A percentile compares a stretch with the other conserved stretches of the same genome.
Conservation (phyloP, 2,329 filamentous ascomycete species). For the Conoideocrella luteorostrata region DNA sequence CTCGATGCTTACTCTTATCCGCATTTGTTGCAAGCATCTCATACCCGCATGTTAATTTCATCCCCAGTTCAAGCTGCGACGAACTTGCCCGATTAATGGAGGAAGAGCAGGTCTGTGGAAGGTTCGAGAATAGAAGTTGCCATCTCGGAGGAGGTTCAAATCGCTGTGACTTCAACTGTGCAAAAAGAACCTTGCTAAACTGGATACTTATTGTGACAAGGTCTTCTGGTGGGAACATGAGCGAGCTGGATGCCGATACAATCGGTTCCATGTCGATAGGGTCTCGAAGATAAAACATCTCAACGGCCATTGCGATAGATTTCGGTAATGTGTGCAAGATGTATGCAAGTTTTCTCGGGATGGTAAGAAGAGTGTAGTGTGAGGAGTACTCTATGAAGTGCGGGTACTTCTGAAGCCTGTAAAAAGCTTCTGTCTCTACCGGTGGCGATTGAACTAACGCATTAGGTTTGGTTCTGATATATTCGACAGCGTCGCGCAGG, state of each 20-base stretch:
- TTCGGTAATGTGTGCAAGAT: slow-evolving; percentile 70
- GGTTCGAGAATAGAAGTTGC: slow-evolving; percentile 27
- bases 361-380: slow-evolving; percentile 66
- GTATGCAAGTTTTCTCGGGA: slow-evolving; percentile 77
- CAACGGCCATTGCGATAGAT: slow-evolving; percentile 74
- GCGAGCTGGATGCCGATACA: slow-evolving; percentile 42
- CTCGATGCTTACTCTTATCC: slow-evolving; percentile 59
- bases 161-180: slow-evolving; percentile 80
- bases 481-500: slow-evolving; percentile 56
- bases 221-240: slow-evolving; percentile 69
- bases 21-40: slow-evolving; percentile 74
- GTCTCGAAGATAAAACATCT: slow-evolving; percentile 89
- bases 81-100: slow-evolving; percentile 12
- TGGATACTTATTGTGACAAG: slow-evolving; percentile 71
- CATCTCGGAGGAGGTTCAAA: slow-evolving; percentile 59
- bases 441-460: slow-evolving; percentile 63
- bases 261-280: slow-evolving; percentile 67
- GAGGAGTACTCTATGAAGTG: slow-evolving; percentile 64
- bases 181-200: slow-evolving; percentile 86
- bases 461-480: slow-evolving; percentile 49
- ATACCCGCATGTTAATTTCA: slow-evolving; percentile 86
- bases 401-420: slow-evolving; percentile 79
- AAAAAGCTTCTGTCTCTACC: slow-evolving; percentile 85
- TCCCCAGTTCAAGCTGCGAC: slow-evolving; percentile 59
- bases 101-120: slow-evolving; percentile 4